Conservation (phyloP, 2,329 filamentous ascomycete species). For the Epichloe amarillans region DNA sequence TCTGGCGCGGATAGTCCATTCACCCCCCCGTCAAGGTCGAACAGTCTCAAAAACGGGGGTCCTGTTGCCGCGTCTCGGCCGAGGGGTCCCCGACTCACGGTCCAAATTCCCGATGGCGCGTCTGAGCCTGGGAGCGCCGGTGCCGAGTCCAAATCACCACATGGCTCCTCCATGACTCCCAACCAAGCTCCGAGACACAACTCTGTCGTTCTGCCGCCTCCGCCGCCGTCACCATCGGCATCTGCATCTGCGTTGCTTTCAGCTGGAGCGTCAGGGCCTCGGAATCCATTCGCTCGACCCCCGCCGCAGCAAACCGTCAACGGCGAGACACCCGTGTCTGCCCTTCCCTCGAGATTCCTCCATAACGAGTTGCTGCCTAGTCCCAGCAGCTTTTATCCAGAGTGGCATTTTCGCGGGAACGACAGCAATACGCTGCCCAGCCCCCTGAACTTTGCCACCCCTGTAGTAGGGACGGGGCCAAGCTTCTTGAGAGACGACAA, state of each 20-base stretch:
- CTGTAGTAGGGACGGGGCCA: conserved; percentile 48
- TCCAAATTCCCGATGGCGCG: conserved; percentile 87
- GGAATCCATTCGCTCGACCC: conserved; percentile 89
- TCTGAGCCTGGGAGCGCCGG: conserved; percentile 66
- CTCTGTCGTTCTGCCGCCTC: conserved; percentile 75
- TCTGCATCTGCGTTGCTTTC: conserved; percentile 72
- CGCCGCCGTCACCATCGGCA: conserved; percentile 83
- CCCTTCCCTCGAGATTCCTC: conserved; percentile 82
- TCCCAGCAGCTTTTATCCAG: conserved; percentile 82
- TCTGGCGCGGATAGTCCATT: conserved; percentile 52
- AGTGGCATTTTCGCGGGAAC: conserved; percentile 64
- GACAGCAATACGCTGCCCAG: conserved; percentile 84
- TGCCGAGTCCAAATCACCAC: conserved; percentile 54
- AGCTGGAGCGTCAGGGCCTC: conserved; percentile 81
- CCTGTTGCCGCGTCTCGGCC: conserved; percentile 55
- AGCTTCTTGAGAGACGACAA: conserved; percentile 49
- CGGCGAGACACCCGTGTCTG: conserved; percentile 67
- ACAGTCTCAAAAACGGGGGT: conserved; percentile 50
- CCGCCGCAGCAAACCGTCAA: conserved; percentile 54
- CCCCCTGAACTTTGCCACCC: conserved; percentile 85
- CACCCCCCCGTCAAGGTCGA: conserved; percentile 60
- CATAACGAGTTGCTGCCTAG: conserved; percentile 78
- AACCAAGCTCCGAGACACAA: conserved; percentile 40
- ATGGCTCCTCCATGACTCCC: conserved; percentile 44
- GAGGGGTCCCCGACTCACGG: conserved; percentile 65